phyloP scores from a whole-genome alignment of 2,329 filamentous ascomycete genomes.

The Ophiostoma triangulosporum region DNA sequence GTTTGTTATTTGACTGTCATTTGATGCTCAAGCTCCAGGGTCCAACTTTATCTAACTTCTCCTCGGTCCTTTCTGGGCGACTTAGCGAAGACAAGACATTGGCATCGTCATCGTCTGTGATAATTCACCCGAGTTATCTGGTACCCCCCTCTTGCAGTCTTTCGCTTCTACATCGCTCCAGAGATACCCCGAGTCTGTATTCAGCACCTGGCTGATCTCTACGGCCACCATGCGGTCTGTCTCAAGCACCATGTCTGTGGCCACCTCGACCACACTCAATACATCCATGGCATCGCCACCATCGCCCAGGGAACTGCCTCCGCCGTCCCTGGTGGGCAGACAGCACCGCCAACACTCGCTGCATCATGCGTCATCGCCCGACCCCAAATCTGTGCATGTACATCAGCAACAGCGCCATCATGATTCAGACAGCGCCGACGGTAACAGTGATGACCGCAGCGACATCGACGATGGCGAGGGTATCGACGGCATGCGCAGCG shows the following conservation, averaged over 20 bases:
- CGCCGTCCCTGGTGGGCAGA: neutral
- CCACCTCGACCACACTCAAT: neutral
- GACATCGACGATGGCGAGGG: constrained; percentile 31
- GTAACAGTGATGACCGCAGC: constrained; percentile 23
- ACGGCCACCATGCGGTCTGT: constrained; percentile 1
- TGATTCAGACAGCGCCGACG: constrained; percentile 18
- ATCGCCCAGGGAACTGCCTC: neutral
- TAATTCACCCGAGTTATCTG: constrained; percentile 7
- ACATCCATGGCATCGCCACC: neutral
- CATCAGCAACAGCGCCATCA: neutral
- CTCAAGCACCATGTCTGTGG: constrained; percentile 2
- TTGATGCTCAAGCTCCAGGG: no score
- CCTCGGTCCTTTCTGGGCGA: neutral
- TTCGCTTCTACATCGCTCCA: neutral
- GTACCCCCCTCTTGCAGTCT: neutral
- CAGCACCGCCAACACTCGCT: constrained; percentile 4
- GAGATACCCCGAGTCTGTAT: neutral
- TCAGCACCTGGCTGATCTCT: neutral
- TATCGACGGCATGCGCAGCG: constrained; percentile 28
- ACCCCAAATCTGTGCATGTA: constrained; percentile 1
- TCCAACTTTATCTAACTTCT: neutral
- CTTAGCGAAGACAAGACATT: neutral
- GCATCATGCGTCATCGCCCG: constrained; percentile 1
- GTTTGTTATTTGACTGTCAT: neutral
- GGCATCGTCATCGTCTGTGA: neutral